phyloP scores from a whole-genome alignment of 768 basidiomycete genomes.

The Hypholoma fasciculare region DNA sequence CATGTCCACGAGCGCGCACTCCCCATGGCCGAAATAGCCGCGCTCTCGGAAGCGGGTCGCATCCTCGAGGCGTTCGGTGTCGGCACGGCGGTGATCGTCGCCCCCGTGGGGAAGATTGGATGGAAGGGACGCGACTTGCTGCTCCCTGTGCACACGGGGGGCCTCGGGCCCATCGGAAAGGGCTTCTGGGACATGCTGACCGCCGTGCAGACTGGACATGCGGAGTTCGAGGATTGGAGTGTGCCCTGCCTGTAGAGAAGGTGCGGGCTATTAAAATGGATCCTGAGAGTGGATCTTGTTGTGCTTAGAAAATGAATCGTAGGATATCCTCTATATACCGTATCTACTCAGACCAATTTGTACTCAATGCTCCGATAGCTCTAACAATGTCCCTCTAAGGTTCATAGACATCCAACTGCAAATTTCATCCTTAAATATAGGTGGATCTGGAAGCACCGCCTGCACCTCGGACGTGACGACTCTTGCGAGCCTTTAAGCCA shows the following conservation, averaged over 20 bases:
- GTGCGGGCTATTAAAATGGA: too few species aligned
- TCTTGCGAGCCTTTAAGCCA: background rate
- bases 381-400: too few species aligned
- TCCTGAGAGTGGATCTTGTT: too few species aligned
- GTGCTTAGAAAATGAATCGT: too few species aligned
- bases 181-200: slow-evolving; percentile 64
- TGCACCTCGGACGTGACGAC: background rate
- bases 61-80: slow-evolving; percentile 77
- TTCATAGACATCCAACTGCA: too few species aligned
- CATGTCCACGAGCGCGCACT: slow-evolving; percentile 57
- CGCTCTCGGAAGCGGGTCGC: slow-evolving; percentile 46
- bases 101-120: slow-evolving; percentile 59
- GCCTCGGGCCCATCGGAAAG: slow-evolving; percentile 55
- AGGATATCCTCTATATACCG: too few species aligned
- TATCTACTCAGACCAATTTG: too few species aligned
- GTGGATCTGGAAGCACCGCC: background rate
- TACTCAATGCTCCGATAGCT: too few species aligned
- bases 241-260: slow-evolving; percentile 25
- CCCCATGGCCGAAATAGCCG: slow-evolving; percentile 57
- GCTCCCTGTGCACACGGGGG: slow-evolving; percentile 48
- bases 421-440: background rate
- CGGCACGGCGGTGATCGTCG: slow-evolving; percentile 77
- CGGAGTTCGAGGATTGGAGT: slow-evolving; percentile 66
- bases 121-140: slow-evolving; percentile 44
- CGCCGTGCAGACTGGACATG: slow-evolving; percentile 71